Evolutionary conservation across 768 basidiomycete species (phyloP).

Genomic region (Rhizopogon sp.): DNA sequence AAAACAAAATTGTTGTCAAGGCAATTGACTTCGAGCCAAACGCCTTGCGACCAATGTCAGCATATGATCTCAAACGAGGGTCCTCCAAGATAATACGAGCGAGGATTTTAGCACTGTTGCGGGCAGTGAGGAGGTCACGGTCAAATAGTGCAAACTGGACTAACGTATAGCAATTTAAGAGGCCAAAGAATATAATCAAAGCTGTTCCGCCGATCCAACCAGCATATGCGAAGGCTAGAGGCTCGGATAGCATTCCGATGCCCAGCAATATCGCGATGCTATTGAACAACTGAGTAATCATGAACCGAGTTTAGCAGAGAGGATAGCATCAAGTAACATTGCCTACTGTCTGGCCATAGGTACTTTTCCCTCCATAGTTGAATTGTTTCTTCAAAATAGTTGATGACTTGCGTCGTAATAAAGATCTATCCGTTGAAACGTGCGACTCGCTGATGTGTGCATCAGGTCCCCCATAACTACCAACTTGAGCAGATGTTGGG

Average conservation of each 20-base stretch:
- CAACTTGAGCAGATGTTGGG: neutral
- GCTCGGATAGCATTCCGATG: constrained; percentile 85
- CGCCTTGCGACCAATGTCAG: constrained; percentile 86
- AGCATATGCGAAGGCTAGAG: constrained; percentile 86
- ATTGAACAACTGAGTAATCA: constrained; percentile 67
- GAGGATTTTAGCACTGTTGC: constrained; percentile 75
- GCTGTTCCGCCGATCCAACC: constrained; percentile 81
- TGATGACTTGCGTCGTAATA: constrained; percentile 1
- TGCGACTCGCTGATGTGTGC: neutral
- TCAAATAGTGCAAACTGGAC: constrained; percentile 21
- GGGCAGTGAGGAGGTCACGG: neutral
- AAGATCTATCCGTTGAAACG: neutral
- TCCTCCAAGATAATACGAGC: constrained; percentile 69
- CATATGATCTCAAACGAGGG: constrained; percentile 69
- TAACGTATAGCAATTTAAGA: constrained; percentile 85
- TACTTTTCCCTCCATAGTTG: constrained; percentile 52
- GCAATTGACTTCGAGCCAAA: constrained; percentile 72
- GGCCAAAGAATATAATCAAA: constrained; percentile 72
- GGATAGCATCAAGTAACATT: neutral
- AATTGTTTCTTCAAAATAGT: constrained; percentile 15
- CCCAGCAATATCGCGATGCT: constrained; percentile 82
- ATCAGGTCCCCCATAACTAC: neutral
- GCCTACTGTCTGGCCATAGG: constrained; percentile 68
- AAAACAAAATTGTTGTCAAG: constrained; percentile 70
- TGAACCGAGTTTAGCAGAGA: constrained; percentile 2